Conservation (phyloP, 2,329 filamentous ascomycete species). For the Pyrenochaeta sp. region DNA sequence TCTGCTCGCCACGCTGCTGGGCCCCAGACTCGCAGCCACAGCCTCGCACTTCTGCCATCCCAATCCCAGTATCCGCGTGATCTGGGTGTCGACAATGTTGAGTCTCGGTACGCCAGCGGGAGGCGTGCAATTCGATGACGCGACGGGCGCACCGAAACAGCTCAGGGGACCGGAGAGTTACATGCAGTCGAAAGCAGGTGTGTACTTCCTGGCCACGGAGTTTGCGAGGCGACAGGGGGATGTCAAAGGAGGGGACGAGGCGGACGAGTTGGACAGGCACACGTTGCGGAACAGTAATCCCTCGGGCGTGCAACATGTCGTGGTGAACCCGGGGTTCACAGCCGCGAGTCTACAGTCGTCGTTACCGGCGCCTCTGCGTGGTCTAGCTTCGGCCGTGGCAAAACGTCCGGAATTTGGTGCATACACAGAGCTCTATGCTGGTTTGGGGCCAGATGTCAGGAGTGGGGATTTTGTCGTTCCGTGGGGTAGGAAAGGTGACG, state of each 20-base stretch:
- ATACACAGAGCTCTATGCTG: conserved; percentile 30
- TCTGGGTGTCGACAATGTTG: conserved; percentile 18
- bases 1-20: conserved; percentile 15
- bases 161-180: conserved; percentile 23
- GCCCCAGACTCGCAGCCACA: conserved; percentile 10
- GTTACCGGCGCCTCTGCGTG: conserved; percentile 1
- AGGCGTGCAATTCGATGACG: conserved; percentile 8
- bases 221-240: conserved; percentile 9
- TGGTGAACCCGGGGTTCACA: conserved; percentile 17
- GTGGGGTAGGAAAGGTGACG: conserved; percentile 26
- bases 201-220: conserved; percentile 17
- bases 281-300: conserved; percentile 12
- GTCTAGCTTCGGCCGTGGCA: conserved; percentile 11
- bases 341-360: conserved; percentile 17
- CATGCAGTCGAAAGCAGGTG: conserved; percentile 23
- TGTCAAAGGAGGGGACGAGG: neutral
- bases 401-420: conserved; percentile 20
- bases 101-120: conserved; percentile 10
- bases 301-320: conserved; percentile 16
- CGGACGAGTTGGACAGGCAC: neutral
- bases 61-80: conserved; percentile 17
- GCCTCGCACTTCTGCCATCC: conserved; percentile 18
- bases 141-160: conserved; percentile 9
- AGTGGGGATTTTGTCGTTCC: conserved; percentile 24
- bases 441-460: conserved; percentile 19